These are phyloP conservation scores for Lactarius hengduanensis DNA, from an alignment of 768 basidiomycete species.

Conservation along the genomic window DNA sequence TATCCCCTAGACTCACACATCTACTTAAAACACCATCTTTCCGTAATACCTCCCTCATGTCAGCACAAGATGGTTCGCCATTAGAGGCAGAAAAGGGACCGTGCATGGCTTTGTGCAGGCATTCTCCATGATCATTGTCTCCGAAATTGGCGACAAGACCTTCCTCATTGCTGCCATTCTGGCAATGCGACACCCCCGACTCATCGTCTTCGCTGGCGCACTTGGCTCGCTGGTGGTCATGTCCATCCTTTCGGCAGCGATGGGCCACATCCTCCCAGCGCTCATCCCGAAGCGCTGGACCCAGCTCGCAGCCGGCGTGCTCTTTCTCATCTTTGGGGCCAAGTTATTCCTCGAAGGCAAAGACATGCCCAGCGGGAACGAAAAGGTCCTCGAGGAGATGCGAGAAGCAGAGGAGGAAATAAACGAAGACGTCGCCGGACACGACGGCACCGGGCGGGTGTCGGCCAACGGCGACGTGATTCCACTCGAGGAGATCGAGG, in stretches of 20 bases:
- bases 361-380: conserved; percentile 72
- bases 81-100: conserved; percentile 32
- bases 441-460: conserved; percentile 42
- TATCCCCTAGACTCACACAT: background rate
- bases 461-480: conserved; percentile 44
- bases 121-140: conserved; percentile 88
- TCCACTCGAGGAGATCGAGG: conserved; percentile 76
- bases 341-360: conserved; percentile 88
- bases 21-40: background rate
- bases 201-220: conserved; percentile 85
- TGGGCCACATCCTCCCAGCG: conserved; percentile 86
- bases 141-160: conserved; percentile 96
- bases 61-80: conserved; percentile 4
- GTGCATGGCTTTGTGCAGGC: conserved; percentile 68
- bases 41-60: conserved; percentile 8
- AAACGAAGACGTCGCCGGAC: conserved; percentile 66
- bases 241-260: conserved; percentile 90
- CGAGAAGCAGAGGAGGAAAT: conserved; percentile 95
- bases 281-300: conserved; percentile 69
- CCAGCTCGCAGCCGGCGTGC: conserved; percentile 58
- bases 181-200: conserved; percentile 88
- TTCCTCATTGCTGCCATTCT: conserved; percentile 85
- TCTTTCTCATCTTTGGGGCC: conserved; percentile 88
- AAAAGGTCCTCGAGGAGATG: conserved; percentile 92
- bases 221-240: conserved; percentile 86